Evolutionary conservation across 1,284 basidiomycete species (phyloP), one percentile per base, ranked within the genome.

Genomic region (Caloboletus inedulis): DNA sequence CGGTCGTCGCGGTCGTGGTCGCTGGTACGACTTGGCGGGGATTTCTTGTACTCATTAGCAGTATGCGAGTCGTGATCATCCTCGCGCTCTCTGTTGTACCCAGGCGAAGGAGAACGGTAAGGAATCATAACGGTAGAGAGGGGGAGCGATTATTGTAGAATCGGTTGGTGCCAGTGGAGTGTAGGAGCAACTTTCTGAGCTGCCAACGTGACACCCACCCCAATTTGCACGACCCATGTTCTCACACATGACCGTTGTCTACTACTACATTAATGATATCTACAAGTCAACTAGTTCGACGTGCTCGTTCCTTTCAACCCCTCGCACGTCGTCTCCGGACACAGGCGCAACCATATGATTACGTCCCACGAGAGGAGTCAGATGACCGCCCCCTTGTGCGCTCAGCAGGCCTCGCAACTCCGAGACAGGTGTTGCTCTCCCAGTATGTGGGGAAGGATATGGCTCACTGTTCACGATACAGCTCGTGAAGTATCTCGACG

Each of bases 401-500:
- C 40, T 69, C 72, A 29, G 66, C 63, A 35, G 77, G 80, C 40
- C 69, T 88, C 50, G 82, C 84, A 19, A 90, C 85, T 19, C 88
- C 88, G 37, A 78, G 81, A 63, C 82, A 90, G 78, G 87, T 89
- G 60, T 52, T 43, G 53, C 35, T 49, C 18, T 36, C 42, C 31
- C 21, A 19, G 9, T 23, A 44, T 47, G 19, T 29, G 8, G 10
- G 9, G 40, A 49, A 47, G 34, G 21, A 44, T 23, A 27, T 34
- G 7, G 35, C 49, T 65, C 36, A 57, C 51, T 30, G 44, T 42
- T 47, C 30, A 19, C 39, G 50, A 37, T 31, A 45, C 52, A 94
- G 87, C 81, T 97, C 35, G 87, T 87, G n/a, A 80, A 87, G 64
- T 93, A 93, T 69, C 79, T 97, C 29, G 87, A 93, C 60, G 83